These are phyloP conservation scores for Colletotrichum magnum DNA, from an alignment of 2,329 filamentous ascomycete genomes.

Conservation along the genomic window DNA sequence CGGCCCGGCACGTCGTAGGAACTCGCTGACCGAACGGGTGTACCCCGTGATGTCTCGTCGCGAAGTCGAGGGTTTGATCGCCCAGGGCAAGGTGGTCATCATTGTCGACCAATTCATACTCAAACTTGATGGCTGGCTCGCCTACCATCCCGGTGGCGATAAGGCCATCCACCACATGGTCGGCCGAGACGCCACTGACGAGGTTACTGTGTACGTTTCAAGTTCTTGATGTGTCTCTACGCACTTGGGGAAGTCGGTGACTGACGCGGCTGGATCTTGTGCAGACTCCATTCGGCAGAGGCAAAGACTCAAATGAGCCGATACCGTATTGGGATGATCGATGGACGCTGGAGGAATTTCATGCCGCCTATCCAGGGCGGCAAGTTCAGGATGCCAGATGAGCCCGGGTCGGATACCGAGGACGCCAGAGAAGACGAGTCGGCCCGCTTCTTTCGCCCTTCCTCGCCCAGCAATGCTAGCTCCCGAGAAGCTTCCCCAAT, in stretches of 20 bases:
- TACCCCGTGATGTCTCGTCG: constrained; percentile 38
- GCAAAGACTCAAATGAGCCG: constrained; percentile 82
- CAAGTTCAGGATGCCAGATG: constrained; percentile 68
- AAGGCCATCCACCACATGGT: constrained; percentile 95
- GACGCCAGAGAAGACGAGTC: constrained; percentile 47
- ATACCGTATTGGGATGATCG: constrained; percentile 86
- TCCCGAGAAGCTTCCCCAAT: constrained; percentile 67
- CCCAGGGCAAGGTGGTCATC: constrained; percentile 83
- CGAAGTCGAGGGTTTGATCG: constrained; percentile 86
- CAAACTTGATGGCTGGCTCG: constrained; percentile 89
- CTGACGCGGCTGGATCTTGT: constrained; percentile 7
- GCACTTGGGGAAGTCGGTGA: neutral
- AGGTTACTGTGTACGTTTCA: constrained; percentile 84
- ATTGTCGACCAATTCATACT: constrained; percentile 86
- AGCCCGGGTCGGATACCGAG: constrained; percentile 50
- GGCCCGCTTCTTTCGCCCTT: constrained; percentile 40
- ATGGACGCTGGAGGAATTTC: constrained; percentile 90
- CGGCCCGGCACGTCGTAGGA: constrained; percentile 4
- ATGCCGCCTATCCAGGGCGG: constrained; percentile 93
- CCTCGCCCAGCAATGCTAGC: constrained; percentile 63
- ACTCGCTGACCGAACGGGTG: constrained; percentile 13
- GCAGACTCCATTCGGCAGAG: constrained; percentile 85
- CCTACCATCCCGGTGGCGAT: constrained; percentile 92
- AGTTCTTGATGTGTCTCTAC: neutral
- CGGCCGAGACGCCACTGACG: constrained; percentile 92